Evolutionary conservation across 2,329 filamentous ascomycete species (phyloP), one percentile per base, ranked within the genome.

Genomic region (Lecanicillium sp.): DNA sequence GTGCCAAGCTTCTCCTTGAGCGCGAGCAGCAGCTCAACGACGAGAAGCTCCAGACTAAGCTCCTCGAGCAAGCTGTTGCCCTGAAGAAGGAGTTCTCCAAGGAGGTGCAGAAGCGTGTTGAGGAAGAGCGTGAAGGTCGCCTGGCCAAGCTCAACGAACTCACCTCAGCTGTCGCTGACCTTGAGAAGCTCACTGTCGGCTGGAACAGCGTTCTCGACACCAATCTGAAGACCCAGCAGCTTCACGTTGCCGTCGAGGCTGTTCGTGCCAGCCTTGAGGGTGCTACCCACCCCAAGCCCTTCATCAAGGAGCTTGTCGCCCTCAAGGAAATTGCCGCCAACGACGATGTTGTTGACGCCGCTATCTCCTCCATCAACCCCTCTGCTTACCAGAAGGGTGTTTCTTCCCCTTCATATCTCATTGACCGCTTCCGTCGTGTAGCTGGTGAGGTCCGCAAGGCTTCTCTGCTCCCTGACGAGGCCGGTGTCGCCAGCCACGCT

Each of bases 351-450:
- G 89, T 98, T 51, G 84, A 89, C 58, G 91, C 91, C 4, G 93
- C 93, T 51, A 95, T 98, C 59, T 86, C 87, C n/a, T 95, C 90
- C 24, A 95, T 98, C 68, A 94, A 94, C 73, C 93, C 93, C 3
- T 74, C 79, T 10, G 89, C 93, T 17, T 98, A 98, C 73, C 93
- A 97, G 70, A 85, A 85, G 48, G 93, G 93, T 51, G 83, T 98
- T 50, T 83, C 90, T 20, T 89, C 86, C 12, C 75, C 87, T 0
- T 77, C 90, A 19, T 87, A 94, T 66, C 81, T 98, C 27, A 87
- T 97, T 56, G 93, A 98, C 69, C 85, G 93, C 54, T 98, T 98
- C 84, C 84, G 93, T 36, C 86, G 90, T 43, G 93, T 98, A 14
- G 88, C 93, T 2, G 73, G 74, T 49, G 93, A 98, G 71, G 93